Evolutionary conservation across 1,284 basidiomycete genomes (phyloP).

Genomic region (Flammula alnicola): DNA sequence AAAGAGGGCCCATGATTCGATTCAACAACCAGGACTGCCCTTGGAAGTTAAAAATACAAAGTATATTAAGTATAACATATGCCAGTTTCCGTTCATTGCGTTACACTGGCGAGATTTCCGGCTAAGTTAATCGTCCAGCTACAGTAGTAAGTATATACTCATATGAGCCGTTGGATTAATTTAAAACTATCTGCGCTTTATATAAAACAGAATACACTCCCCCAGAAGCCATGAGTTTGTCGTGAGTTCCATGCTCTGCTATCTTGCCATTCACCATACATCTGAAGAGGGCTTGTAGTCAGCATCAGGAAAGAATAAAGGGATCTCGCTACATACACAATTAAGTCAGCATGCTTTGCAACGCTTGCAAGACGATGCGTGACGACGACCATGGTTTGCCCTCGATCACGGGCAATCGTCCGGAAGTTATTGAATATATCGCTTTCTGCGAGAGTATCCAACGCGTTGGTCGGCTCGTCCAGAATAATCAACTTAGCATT

Average conservation of each 20-base stretch:
- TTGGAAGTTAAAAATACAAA: too few relatives aligned
- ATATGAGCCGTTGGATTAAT: too few relatives aligned
- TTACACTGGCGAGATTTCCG: too few relatives aligned
- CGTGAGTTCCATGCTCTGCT: conserved; percentile 38
- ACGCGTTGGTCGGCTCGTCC: conserved; percentile 43
- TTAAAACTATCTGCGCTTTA: conserved; percentile 31
- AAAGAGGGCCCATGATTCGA: too few relatives aligned
- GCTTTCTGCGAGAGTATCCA: conserved; percentile 41
- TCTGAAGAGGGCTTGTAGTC: conserved; percentile 21
- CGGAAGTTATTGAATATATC: conserved; percentile 37
- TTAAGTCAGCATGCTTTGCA: conserved; percentile 42
- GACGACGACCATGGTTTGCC: conserved; percentile 43
- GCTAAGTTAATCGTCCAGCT: too few relatives aligned
- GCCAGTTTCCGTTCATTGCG: too few relatives aligned
- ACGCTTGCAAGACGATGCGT: conserved; percentile 42
- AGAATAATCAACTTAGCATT: conserved; percentile 39
- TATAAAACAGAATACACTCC: conserved; percentile 39
- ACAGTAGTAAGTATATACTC: too few relatives aligned
- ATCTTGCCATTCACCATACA: conserved; percentile 41
- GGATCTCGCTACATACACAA: conserved; percentile 37
- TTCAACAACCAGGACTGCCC: too few relatives aligned
- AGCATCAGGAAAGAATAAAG: neutral
- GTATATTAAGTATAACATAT: too few relatives aligned
- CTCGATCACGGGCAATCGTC: conserved; percentile 26
- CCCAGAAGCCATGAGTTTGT: conserved; percentile 31